phyloP scores from a whole-genome alignment of 1,139 yeast species.

The Candida sanyaensis region DNA sequence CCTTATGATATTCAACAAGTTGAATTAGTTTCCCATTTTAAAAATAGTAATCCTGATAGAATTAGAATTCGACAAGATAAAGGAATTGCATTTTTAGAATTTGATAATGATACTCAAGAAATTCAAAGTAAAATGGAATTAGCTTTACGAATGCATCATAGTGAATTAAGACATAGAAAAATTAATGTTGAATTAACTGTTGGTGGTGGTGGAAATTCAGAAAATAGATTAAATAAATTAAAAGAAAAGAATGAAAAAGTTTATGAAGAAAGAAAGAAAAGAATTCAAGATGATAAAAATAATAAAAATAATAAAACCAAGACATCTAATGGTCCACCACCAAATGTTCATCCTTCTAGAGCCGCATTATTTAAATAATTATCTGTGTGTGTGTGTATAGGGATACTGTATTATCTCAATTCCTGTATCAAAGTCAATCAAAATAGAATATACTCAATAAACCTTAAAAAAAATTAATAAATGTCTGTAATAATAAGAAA shows the following conservation, averaged over 20 bases:
- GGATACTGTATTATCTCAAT: not conserved
- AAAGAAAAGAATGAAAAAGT: slow-evolving; percentile 77
- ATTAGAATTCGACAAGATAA: slow-evolving; percentile 79
- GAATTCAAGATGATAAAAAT: slow-evolving; percentile 31
- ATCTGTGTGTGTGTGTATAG: no score
- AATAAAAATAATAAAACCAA: slow-evolving; percentile 30
- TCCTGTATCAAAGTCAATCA: not conserved
- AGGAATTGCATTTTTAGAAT: slow-evolving; percentile 93
- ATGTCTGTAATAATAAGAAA: not conserved
- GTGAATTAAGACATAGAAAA: slow-evolving; percentile 64
- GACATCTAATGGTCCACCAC: slow-evolving; percentile 21
- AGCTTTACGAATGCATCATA: slow-evolving; percentile 82
- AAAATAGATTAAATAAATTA: slow-evolving; percentile 67
- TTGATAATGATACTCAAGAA: slow-evolving; percentile 59
- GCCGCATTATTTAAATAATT: slow-evolving; percentile 38
- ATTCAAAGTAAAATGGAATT: slow-evolving; percentile 80
- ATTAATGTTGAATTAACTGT: slow-evolving; percentile 95
- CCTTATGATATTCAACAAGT: slow-evolving; percentile 70
- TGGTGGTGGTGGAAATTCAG: slow-evolving; percentile 96
- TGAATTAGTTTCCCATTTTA: slow-evolving; percentile 73
- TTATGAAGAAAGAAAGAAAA: slow-evolving; percentile 60
- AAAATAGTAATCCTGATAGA: slow-evolving; percentile 68
- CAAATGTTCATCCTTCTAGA: slow-evolving; percentile 62
- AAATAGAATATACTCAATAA: not conserved
- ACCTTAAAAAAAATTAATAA: not conserved